Conservation (phyloP, 306 rosid species). For the Comarum palustre region DNA sequence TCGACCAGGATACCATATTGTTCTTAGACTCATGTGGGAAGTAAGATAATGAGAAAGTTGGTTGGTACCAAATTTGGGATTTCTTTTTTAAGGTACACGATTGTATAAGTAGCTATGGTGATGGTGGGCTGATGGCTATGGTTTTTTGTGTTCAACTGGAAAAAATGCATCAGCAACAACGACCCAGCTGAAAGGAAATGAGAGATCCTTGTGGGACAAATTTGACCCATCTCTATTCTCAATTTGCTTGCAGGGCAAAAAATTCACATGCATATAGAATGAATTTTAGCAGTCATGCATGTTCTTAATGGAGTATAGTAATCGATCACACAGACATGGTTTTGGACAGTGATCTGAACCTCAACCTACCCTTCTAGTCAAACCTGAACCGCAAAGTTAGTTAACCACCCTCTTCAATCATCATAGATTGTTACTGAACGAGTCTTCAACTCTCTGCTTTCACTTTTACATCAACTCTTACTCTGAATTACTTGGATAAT, state of each 20-base stretch:
- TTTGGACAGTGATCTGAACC: background rate
- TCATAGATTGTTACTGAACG: background rate
- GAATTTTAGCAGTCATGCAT: background rate
- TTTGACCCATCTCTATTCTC: background rate
- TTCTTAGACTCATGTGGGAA: background rate
- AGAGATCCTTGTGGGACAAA: background rate
- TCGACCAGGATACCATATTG: background rate
- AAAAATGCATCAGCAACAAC: background rate
- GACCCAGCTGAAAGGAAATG: background rate
- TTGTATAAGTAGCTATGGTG: background rate
- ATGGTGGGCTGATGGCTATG: background rate
- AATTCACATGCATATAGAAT: background rate
- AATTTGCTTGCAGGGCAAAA: background rate
- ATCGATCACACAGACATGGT: background rate
- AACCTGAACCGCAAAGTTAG: background rate
- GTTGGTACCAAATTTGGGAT: background rate
- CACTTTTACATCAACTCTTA: background rate
- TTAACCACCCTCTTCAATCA: background rate
- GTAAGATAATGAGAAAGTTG: conserved; percentile 3
- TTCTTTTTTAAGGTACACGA: background rate
- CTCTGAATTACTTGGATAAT: background rate
- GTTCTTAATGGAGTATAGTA: background rate
- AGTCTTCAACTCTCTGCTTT: background rate
- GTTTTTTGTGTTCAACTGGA: background rate
- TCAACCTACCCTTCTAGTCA: conserved; percentile 7